A percentile compares a stretch with the other conserved stretches of the same genome.
Evolutionary conservation across 129 eudicot species (phyloP).

Genomic region (Lactuca sativa): DNA sequence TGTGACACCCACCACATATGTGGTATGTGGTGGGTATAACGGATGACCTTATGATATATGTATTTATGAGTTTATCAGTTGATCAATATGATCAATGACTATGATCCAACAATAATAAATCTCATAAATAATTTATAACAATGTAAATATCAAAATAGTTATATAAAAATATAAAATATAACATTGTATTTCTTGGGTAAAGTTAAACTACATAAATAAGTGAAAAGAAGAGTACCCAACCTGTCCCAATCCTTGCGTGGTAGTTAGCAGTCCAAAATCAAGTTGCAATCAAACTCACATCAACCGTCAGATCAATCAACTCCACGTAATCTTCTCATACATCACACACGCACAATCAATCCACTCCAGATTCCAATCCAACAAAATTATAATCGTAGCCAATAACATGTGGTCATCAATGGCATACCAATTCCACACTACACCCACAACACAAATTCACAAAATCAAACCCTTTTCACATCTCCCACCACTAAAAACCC

Average conservation of each 20-base stretch:
- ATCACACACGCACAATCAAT: conserved; percentile 1
- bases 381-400: not conserved
- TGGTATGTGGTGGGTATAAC: too few species aligned
- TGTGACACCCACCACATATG: too few species aligned
- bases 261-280: conserved; percentile 18
- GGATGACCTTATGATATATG: too few species aligned
- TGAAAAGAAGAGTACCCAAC: not conserved
- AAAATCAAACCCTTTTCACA: conserved; percentile 18
- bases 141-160: too few species aligned
- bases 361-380: conserved; percentile 28
- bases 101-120: too few species aligned
- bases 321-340: conserved; percentile 12
- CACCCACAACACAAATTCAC: not conserved
- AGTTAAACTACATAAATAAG: not conserved
- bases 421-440: not conserved
- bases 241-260: conserved; percentile 22
- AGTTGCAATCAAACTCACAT: conserved; percentile 10
- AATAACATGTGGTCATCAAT: conserved; percentile 25
- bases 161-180: too few species aligned
- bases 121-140: too few species aligned
- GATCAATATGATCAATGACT: too few species aligned
- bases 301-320: conserved; percentile 31
- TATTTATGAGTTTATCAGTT: too few species aligned
- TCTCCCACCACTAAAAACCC: not conserved
- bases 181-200: not conserved